These are phyloP conservation scores for Ceratobasidium sp. DNA, from an alignment of 1,284 basidiomycete species.

Conservation along the genomic window DNA sequence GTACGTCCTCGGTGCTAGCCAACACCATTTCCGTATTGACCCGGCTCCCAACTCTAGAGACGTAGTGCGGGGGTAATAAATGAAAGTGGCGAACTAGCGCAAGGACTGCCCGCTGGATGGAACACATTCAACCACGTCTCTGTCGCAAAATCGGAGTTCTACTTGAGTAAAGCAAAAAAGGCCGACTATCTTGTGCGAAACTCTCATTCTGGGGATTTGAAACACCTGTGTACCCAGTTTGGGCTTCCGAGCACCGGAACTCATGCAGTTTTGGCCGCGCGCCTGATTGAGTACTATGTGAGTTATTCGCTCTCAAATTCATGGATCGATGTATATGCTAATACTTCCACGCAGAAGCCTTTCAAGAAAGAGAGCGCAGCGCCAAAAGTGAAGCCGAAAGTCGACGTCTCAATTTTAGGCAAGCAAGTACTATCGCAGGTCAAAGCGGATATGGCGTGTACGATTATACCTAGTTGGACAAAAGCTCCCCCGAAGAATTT, in stretches of 20 bases:
- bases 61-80: neutral
- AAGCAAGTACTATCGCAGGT: constrained; percentile 22
- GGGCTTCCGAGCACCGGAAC: neutral
- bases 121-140: neutral
- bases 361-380: no score
- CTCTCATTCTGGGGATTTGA: no score
- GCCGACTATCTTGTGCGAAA: neutral
- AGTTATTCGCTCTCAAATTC: neutral
- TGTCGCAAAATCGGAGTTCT: constrained; percentile 8
- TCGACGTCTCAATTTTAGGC: no score
- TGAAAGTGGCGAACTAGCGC: neutral
- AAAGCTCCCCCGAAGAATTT: constrained; percentile 21
- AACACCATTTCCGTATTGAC: no score
- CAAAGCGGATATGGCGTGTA: constrained; percentile 14
- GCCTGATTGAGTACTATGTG: neutral
- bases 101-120: neutral
- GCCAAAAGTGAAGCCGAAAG: no score
- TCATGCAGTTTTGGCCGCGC: neutral
- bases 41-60: no score
- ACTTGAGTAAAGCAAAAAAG: neutral
- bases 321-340: neutral
- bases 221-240: neutral
- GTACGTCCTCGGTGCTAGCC: neutral
- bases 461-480: constrained; percentile 38
- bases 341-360: no score